Conservation (phyloP, 495 filamentous ascomycete genomes). For the Neurospora terricola region DNA sequence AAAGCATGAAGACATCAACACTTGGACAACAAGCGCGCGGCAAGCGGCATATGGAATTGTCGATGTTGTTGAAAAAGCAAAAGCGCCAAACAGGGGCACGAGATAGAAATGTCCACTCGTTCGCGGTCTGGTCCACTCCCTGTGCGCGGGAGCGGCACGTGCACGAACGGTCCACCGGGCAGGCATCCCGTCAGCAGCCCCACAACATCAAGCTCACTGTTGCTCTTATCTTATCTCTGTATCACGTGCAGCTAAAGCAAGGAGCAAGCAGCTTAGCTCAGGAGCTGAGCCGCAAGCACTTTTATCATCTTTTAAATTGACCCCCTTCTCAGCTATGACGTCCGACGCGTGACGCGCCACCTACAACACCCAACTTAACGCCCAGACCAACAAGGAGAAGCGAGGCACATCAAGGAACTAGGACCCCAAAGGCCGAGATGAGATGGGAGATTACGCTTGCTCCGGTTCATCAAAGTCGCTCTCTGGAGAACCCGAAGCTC, state of each 20-base stretch:
- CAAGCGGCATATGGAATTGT: not conserved
- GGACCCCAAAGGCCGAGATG: not conserved
- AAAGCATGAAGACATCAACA: not conserved
- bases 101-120: not conserved
- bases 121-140: not conserved
- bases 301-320: not conserved
- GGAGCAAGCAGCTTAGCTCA: not conserved
- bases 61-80: not conserved
- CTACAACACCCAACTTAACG: not conserved
- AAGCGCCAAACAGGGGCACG: not conserved
- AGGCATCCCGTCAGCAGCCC: not conserved
- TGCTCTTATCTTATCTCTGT: not conserved
- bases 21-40: not conserved
- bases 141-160: not conserved
- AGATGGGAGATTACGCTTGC: not conserved
- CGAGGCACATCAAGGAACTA: not conserved
- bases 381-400: not conserved
- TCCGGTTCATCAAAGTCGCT: not conserved
- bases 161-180: not conserved
- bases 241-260: not conserved
- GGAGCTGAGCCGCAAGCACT: not conserved
- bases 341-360: not conserved
- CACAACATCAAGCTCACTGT: not conserved
- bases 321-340: not conserved
- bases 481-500: not conserved